Conservation (phyloP, 257 asterid genomes). For the Penstemon newberryi region DNA sequence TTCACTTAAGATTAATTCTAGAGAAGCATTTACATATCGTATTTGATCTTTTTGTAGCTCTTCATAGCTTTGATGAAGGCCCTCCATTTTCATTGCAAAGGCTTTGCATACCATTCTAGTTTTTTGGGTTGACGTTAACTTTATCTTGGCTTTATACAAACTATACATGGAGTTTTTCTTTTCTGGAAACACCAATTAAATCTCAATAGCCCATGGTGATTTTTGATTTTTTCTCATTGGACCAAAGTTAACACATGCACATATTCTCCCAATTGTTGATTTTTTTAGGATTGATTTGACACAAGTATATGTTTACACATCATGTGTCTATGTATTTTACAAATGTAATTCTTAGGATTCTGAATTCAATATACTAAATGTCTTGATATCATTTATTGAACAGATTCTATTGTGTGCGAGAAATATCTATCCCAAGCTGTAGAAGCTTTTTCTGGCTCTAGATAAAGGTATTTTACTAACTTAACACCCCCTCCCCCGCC, state of each 20-base stretch:
- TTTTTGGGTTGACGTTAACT: slow-evolving; percentile 3
- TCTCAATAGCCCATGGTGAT: not conserved
- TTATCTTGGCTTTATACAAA: not conserved
- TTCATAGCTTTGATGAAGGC: slow-evolving; percentile 76
- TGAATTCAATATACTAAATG: slow-evolving; percentile 1
- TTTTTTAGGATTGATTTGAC: not conserved
- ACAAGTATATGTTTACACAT: slow-evolving; percentile 7
- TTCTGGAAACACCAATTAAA: slow-evolving; percentile 2
- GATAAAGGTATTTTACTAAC: slow-evolving; percentile 68
- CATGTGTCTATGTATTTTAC: not conserved
- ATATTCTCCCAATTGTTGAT: slow-evolving; percentile 1
- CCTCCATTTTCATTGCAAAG: slow-evolving; percentile 98
- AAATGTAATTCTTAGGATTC: slow-evolving; percentile 4
- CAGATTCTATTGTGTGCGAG: slow-evolving; percentile 86
- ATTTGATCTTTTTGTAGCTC: slow-evolving; percentile 58
- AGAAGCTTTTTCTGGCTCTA: slow-evolving; percentile 85
- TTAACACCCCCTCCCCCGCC: slow-evolving; percentile 1
- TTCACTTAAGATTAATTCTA: slow-evolving; percentile 3
- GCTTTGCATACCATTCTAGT: slow-evolving; percentile 52
- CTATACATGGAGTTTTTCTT: not conserved
- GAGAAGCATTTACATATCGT: slow-evolving; percentile 9
- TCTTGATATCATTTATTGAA: slow-evolving; percentile 26
- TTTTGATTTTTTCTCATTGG: slow-evolving; percentile 12
- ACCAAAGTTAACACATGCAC: not conserved
- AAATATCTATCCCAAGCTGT: slow-evolving; percentile 73